A percentile compares a stretch with the other conserved stretches of the same genome.
Conservation (phyloP, 305 asterid species). For the Fraxinus baroniana region DNA sequence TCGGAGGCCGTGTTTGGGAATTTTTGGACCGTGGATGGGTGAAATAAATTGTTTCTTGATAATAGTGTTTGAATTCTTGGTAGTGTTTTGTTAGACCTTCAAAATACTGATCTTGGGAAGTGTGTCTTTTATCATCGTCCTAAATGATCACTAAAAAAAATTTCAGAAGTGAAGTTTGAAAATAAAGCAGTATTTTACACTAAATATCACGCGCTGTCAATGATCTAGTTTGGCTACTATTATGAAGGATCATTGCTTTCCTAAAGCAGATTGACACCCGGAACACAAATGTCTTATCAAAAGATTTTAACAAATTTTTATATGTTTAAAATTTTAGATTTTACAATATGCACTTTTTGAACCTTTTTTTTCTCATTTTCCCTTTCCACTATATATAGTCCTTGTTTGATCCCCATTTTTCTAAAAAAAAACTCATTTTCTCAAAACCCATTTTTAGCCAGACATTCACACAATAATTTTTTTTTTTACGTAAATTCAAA, state of each 20-base stretch:
- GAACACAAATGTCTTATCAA: not conserved
- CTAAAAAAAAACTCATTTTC: too few species aligned
- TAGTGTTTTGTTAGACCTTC: not conserved
- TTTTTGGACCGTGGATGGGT: not conserved
- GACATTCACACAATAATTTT: too few species aligned
- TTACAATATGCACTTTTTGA: not conserved
- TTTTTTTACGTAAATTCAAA: too few species aligned
- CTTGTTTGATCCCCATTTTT: too few species aligned
- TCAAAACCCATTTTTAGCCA: too few species aligned
- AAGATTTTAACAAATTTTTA: not conserved
- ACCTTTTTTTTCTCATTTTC: not conserved
- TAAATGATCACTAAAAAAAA: not conserved
- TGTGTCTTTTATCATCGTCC: not conserved
- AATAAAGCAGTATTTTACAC: not conserved
- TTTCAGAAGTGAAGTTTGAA: not conserved
- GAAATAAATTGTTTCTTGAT: not conserved
- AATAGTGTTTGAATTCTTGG: not conserved
- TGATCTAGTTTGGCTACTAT: not conserved
- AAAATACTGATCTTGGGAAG: not conserved
- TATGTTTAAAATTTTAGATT: not conserved
- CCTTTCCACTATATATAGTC: not conserved
- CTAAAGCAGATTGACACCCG: not conserved
- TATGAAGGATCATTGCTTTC: not conserved
- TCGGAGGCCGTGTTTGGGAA: not conserved
- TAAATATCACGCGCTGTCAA: not conserved